Evolutionary conservation across 2,329 filamentous ascomycete genomes (phyloP).

Genomic region (Biscogniauxia marginata): DNA sequence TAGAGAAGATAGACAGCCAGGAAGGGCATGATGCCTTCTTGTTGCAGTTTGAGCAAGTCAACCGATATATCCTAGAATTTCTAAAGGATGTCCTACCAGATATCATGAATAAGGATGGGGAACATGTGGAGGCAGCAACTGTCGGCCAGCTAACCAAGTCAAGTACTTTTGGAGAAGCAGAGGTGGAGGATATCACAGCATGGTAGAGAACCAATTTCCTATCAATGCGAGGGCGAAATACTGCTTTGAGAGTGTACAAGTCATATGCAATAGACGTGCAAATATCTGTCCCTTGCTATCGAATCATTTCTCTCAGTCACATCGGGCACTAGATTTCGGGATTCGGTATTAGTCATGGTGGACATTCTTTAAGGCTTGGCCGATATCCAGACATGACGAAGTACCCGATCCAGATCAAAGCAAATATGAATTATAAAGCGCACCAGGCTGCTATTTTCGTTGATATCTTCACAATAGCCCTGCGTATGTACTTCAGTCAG

Average conservation of each 20-base stretch:
- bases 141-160: slow-evolving; percentile 72
- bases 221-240: neutral
- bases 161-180: slow-evolving; percentile 92
- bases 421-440: too few relatives aligned
- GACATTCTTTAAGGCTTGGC: too few relatives aligned
- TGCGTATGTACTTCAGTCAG: neutral
- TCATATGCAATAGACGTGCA: too few relatives aligned
- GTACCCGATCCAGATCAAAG: too few relatives aligned
- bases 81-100: slow-evolving; percentile 79
- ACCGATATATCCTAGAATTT: slow-evolving; percentile 80
- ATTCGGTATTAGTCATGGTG: too few relatives aligned
- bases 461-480: too few relatives aligned
- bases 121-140: slow-evolving; percentile 43
- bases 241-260: neutral
- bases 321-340: too few relatives aligned
- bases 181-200: slow-evolving; percentile 93
- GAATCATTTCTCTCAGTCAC: too few relatives aligned
- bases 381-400: too few relatives aligned
- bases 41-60: slow-evolving; percentile 96
- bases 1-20: slow-evolving; percentile 87
- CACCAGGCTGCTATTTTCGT: too few relatives aligned
- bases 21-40: slow-evolving; percentile 97
- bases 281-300: too few relatives aligned
- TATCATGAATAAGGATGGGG: slow-evolving; percentile 71
- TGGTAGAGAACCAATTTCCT: slow-evolving; percentile 59